These are phyloP conservation scores for Trichocladium antarcticum DNA, from an alignment of 495 filamentous ascomycete species.

Conservation along the genomic window DNA sequence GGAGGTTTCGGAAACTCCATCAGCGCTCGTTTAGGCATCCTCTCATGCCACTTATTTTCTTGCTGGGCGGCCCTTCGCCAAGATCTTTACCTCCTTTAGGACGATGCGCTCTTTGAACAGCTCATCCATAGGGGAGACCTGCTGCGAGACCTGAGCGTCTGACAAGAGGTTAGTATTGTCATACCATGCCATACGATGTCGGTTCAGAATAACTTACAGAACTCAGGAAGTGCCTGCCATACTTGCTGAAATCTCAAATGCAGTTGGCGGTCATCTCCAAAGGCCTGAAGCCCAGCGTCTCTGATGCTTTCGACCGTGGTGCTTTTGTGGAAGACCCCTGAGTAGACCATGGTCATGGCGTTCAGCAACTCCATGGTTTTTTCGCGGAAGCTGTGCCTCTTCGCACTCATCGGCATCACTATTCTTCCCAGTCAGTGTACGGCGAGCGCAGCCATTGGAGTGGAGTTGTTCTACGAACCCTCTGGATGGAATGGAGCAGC, in stretches of 20 bases:
- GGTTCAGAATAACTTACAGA: constrained; percentile 15
- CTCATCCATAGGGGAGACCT: constrained; percentile 7
- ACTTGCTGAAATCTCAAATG: constrained; percentile 2
- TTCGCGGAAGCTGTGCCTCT: constrained; percentile 10
- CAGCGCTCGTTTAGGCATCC: not conserved
- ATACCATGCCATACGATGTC: too few relatives aligned
- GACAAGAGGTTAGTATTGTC: not conserved
- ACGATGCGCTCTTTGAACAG: constrained; percentile 11
- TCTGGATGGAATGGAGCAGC: constrained; percentile 4
- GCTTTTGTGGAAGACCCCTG: constrained; percentile 12
- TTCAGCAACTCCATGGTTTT: constrained; percentile 13
- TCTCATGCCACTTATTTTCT: not conserved
- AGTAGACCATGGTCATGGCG: constrained; percentile 16
- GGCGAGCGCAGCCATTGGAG: too few relatives aligned
- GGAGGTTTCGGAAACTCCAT: too few relatives aligned
- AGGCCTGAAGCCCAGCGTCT: constrained; percentile 3
- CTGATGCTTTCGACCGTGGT: constrained; percentile 8
- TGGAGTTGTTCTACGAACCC: constrained; percentile 3
- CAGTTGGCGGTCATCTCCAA: constrained; percentile 5
- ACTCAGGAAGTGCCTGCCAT: constrained; percentile 10
- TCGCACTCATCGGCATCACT: constrained; percentile 1
- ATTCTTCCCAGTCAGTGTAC: constrained; percentile 3
- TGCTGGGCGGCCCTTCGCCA: not conserved
- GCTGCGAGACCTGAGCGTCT: constrained; percentile 1
- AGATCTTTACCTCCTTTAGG: not conserved